These are phyloP conservation scores for Xylaria sp. DNA, from an alignment of 2,329 filamentous ascomycete genomes.

Conservation along the genomic window DNA sequence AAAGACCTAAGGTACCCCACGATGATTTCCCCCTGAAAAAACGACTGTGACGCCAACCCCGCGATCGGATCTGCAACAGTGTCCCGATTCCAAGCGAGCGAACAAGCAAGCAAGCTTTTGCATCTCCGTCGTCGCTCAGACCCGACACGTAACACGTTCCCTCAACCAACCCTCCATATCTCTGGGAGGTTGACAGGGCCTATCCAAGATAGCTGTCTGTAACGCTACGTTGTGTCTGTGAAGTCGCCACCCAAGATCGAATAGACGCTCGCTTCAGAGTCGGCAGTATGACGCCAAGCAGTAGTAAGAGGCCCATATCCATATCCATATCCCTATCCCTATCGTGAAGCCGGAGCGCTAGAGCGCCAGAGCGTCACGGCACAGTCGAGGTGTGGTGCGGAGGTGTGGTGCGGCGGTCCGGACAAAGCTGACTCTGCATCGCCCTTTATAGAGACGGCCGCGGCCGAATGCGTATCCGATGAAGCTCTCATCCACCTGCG, in stretches of 20 bases:
- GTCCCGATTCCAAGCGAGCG: constrained; percentile 3
- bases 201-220: constrained; percentile 4
- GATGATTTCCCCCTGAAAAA: constrained; percentile 32
- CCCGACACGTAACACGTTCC: constrained; percentile 16
- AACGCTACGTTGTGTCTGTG: constrained; percentile 3
- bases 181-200: constrained; percentile 5
- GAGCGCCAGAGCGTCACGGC: neutral
- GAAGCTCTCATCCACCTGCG: constrained; percentile 92
- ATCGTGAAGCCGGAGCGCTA: neutral
- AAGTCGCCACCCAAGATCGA: constrained; percentile 2
- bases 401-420: neutral
- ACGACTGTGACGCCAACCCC: constrained; percentile 24
- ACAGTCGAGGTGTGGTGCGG: neutral
- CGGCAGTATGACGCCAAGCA: constrained; percentile 53
- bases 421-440: constrained; percentile 33
- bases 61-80: constrained; percentile 27
- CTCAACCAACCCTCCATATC: neutral
- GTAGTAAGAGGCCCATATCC: constrained; percentile 48
- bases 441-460: constrained; percentile 59
- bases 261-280: neutral
- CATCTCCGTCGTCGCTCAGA: constrained; percentile 1
- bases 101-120: constrained; percentile 2
- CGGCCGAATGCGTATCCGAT: constrained; percentile 82
- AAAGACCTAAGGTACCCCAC: constrained; percentile 19
- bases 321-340: neutral